Conservation (phyloP, 2,329 filamentous ascomycete genomes). For the Remersonia thermophila region DNA sequence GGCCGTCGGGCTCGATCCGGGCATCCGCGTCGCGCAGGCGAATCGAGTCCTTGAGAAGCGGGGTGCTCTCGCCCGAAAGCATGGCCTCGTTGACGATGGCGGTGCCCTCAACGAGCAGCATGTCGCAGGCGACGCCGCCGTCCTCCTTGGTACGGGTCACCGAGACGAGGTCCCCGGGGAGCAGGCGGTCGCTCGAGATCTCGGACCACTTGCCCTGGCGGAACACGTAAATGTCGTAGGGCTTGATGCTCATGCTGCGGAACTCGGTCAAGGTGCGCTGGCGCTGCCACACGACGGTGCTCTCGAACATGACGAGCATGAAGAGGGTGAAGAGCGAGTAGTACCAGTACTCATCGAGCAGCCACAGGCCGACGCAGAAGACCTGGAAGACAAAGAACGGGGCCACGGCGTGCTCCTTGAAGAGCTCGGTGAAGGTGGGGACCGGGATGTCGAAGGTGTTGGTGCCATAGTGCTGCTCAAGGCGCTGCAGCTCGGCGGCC, state of each 20-base stretch:
- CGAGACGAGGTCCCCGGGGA: constrained; percentile 88
- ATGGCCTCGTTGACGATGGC: constrained; percentile 99
- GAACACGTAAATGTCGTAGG: constrained; percentile 87
- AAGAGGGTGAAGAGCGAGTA: constrained; percentile 98
- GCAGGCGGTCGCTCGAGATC: constrained; percentile 76
- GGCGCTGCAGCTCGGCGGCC: constrained; percentile 60
- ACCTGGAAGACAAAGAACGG: constrained; percentile 99
- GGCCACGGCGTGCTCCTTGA: constrained; percentile 95
- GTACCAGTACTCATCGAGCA: constrained; percentile 99
- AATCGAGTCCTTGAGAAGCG: constrained; percentile 88
- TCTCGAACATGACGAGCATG: constrained; percentile 96
- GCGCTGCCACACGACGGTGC: constrained; percentile 97
- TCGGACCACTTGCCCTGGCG: constrained; percentile 80
- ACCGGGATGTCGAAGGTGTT: constrained; percentile 98
- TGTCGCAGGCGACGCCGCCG: constrained; percentile 91
- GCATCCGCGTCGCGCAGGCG: constrained; percentile 78
- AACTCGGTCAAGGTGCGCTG: constrained; percentile 94
- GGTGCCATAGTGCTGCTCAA: constrained; percentile 86
- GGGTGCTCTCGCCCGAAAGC: constrained; percentile 96
- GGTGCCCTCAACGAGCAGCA: constrained; percentile 86
- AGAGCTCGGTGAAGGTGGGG: constrained; percentile 87
- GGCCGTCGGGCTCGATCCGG: constrained; percentile 68
- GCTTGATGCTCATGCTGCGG: constrained; percentile 98
- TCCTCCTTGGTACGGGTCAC: constrained; percentile 93
- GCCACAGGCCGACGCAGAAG: constrained; percentile 96